Base-by-base conservation (phyloP, 495 filamentous ascomycete species). In the Chaetomium cochliodes region DNA sequence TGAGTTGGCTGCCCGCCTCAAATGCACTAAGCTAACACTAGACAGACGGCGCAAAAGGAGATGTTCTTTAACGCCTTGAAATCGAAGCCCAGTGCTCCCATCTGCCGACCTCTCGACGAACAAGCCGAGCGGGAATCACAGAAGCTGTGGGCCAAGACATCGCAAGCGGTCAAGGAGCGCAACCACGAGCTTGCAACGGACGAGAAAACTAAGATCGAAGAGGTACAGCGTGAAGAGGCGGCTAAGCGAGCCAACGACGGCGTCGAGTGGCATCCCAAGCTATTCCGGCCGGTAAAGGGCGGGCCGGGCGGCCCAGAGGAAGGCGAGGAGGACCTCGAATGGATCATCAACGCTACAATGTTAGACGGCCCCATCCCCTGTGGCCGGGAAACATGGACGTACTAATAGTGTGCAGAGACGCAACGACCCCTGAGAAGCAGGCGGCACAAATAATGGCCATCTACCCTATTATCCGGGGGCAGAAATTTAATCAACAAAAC, bases 161-260 rank as follows among this genome's bases (percentile, higher is more conserved):
- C 88, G 13, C 76, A 87, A 66, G 94, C 93, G 0, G 84, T 99
- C 67, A 90, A 87, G 69, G 85, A 88, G 33, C 84, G 87, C 58
- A 91, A 99, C 70, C 96, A 99, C 71, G 89, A 92, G 68, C 80
- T 85, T 13, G 94, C 94, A 5, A 99, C 94, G 9, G 92, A 93
- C 47, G 94, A 97, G 73, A 99, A 99, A 79, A 92, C 88, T 20
- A 90, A 89, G 75, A 91, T 98, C 68, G 94, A 99, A 73, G 92
- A 98, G 64, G 85, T 80, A 69, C 94, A 99, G 77, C 83, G 94
- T 72, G 87, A 91, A 46, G 93, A 97, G 72, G 91, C 96, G 2
- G 90, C 92, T 46, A 86, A 86, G 72, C 86, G 94, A 67, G 84
- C 82, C 39, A 87, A 92, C 33, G 87, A 94, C 12, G 92, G 90